Conservation (phyloP, 2,329 filamentous ascomycete genomes). For the Fusarium chuoi region DNA sequence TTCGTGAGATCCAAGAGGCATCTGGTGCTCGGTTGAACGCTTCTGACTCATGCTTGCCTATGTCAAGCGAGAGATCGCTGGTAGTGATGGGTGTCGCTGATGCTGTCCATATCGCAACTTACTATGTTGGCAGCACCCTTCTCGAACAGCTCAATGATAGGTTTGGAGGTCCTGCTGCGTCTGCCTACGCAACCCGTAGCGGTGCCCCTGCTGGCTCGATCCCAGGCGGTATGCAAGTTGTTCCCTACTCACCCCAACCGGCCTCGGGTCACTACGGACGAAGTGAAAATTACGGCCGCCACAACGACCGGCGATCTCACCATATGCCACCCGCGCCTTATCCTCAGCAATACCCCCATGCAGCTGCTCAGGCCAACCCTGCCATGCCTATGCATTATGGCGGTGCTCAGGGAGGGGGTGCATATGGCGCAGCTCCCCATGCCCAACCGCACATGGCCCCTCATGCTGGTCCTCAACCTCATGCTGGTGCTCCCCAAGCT, state of each 20-base stretch:
- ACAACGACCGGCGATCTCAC: constrained; percentile 77
- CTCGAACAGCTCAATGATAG: constrained; percentile 97
- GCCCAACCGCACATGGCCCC: constrained; percentile 79
- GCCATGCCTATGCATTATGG: constrained; percentile 83
- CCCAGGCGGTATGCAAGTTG: constrained; percentile 97
- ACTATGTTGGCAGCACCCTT: constrained; percentile 98
- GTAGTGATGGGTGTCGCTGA: constrained; percentile 98
- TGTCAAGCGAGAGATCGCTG: constrained; percentile 96
- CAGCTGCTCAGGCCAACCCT: constrained; percentile 67
- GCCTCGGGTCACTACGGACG: constrained; percentile 93
- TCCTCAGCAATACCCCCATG: constrained; percentile 74
- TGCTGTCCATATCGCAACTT: constrained; percentile 97
- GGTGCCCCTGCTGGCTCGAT: constrained; percentile 93
- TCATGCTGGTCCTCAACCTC: constrained; percentile 64
- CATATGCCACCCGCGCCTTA: constrained; percentile 81
- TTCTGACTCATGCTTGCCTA: constrained; percentile 91
- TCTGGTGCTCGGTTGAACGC: constrained; percentile 97
- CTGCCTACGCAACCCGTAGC: constrained; percentile 96
- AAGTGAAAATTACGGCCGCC: constrained; percentile 82
- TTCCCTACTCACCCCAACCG: constrained; percentile 96
- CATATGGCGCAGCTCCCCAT: constrained; percentile 80
- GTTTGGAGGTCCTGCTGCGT: constrained; percentile 94
- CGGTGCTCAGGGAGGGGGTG: constrained; percentile 72
- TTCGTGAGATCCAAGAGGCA: constrained; percentile 97
- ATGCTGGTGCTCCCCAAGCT: constrained; percentile 75